Base-by-base conservation (phyloP, 495 filamentous ascomycete species). In the Penicillium ucsense region DNA sequence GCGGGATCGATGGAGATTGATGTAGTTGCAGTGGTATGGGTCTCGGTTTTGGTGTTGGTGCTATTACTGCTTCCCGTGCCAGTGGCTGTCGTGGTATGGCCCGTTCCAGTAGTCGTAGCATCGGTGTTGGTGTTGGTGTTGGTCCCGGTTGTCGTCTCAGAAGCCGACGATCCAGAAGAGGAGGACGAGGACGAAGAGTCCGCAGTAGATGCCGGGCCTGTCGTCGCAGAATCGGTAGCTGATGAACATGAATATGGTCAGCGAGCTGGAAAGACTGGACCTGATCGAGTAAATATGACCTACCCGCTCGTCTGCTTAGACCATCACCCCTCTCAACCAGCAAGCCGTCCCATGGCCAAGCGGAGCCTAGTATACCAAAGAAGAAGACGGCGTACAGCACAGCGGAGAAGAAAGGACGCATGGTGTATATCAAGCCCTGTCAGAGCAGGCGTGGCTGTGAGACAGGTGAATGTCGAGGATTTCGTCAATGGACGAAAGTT, bases 1-100 rank as follows among this genome's bases (percentile, higher is more conserved):
- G 75, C 70, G 8, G 81, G 63, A 66, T 85, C 70, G 66, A 65
- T 77, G 31, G 74, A 76, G 31, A 72, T 75, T 8, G 71, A 62
- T 35, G 60, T 63, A 4, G 68, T 60, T 10, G 64, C 43, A 11
- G 57, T 57, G 28, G 59, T 63, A 30, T 61, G 60, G 28, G 66
- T 61, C 27, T 74, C 71, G 30, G 59, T 62, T 31, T 60, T 50
- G 9, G 61, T 66, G 31, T 50, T 53, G 4, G 62, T 65, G 3
- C 46, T 46, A 12, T 57, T 66, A 41, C 20, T 44, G 9, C 55
- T 65, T 40, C 38, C 56, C 8, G 55, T 61, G 45, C 20, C 41
- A 5, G 49, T 56, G 3, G 32, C 56, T 3, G 64, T 59, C 31
- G 53, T 52, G 31, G 54, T 57, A 27, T 45, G 45, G 8, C 38